phyloP scores from a whole-genome alignment of 768 basidiomycete species.

The Amanita phalloides region DNA sequence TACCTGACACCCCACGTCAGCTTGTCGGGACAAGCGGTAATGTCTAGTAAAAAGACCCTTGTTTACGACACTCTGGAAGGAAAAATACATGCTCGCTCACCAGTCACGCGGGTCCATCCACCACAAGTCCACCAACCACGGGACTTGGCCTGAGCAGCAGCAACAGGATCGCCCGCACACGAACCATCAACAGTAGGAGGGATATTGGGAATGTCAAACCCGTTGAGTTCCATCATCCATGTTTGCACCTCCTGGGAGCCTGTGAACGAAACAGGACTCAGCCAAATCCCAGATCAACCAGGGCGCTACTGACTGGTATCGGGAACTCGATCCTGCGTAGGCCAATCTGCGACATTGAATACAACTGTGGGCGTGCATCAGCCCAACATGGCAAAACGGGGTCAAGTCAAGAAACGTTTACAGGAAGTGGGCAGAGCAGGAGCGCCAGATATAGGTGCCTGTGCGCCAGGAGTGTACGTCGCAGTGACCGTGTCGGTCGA shows the following conservation, averaged over 20 bases:
- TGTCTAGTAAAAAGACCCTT: slow-evolving; percentile 25
- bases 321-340: slow-evolving; percentile 48
- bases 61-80: background rate
- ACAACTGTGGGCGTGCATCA: slow-evolving; percentile 24
- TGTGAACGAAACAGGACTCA: slow-evolving; percentile 8
- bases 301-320: slow-evolving; percentile 36
- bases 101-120: slow-evolving; percentile 45
- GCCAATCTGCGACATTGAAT: slow-evolving; percentile 43
- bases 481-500: slow-evolving; percentile 2
- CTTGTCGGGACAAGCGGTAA: slow-evolving; percentile 58
- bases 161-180: slow-evolving; percentile 47
- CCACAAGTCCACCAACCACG: slow-evolving; percentile 93
- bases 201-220: slow-evolving; percentile 55
- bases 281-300: background rate
- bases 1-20: slow-evolving; percentile 68
- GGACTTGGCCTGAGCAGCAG: slow-evolving; percentile 42
- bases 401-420: slow-evolving; percentile 18
- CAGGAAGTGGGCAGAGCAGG: slow-evolving; percentile 57
- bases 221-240: slow-evolving; percentile 74
- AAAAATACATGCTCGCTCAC: slow-evolving; percentile 13
- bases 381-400: background rate
- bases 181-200: slow-evolving; percentile 58
- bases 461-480: slow-evolving; percentile 30
- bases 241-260: slow-evolving; percentile 51
- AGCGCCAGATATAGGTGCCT: slow-evolving; percentile 53